Percentiles rank a stretch among this genome's conserved stretches.
These are phyloP conservation scores for Fistulinella cinereoalba DNA, from an alignment of 1,284 basidiomycete genomes.

Conservation along the genomic window DNA sequence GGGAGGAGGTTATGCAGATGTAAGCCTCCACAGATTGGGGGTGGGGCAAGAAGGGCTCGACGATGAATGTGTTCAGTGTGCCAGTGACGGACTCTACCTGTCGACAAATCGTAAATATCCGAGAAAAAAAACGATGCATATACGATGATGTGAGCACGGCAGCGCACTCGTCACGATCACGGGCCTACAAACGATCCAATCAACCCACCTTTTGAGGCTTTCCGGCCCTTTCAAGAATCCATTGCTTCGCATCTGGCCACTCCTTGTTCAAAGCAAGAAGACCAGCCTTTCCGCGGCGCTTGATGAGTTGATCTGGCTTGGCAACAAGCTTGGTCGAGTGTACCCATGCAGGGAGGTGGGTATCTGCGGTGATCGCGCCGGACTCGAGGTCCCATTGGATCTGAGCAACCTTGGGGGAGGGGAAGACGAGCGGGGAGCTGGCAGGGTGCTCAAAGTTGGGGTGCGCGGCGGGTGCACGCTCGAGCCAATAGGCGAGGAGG, in stretches of 20 bases:
- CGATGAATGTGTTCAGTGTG: constrained; percentile 95
- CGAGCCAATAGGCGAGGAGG: constrained; percentile 90
- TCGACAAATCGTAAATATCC: constrained; percentile 9
- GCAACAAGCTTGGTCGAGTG: constrained; percentile 86
- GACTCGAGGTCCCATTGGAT: constrained; percentile 85
- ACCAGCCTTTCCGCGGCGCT: constrained; percentile 97
- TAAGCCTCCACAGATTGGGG: constrained; percentile 95
- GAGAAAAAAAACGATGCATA: constrained; percentile 3
- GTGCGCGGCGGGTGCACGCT: constrained; percentile 71
- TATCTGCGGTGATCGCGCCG: constrained; percentile 77
- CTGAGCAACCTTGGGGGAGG: constrained; percentile 74
- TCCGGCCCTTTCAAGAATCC: constrained; percentile 89
- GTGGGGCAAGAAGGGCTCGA: constrained; percentile 98
- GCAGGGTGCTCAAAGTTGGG: constrained; percentile 40
- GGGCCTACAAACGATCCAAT: too few species aligned
- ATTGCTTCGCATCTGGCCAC: constrained; percentile 82
- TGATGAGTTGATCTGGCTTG: constrained; percentile 98
- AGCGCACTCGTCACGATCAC: neutral
- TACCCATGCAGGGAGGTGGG: constrained; percentile 81
- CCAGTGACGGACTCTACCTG: constrained; percentile 93
- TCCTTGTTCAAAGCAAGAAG: constrained; percentile 92
- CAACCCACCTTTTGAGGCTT: constrained; percentile 81
- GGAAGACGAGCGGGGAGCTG: constrained; percentile 61
- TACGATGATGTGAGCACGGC: constrained; percentile 6
- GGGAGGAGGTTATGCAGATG: constrained; percentile 95